phyloP scores from a whole-genome alignment of 495 filamentous ascomycete species.

The Penicillium egyptiacum region DNA sequence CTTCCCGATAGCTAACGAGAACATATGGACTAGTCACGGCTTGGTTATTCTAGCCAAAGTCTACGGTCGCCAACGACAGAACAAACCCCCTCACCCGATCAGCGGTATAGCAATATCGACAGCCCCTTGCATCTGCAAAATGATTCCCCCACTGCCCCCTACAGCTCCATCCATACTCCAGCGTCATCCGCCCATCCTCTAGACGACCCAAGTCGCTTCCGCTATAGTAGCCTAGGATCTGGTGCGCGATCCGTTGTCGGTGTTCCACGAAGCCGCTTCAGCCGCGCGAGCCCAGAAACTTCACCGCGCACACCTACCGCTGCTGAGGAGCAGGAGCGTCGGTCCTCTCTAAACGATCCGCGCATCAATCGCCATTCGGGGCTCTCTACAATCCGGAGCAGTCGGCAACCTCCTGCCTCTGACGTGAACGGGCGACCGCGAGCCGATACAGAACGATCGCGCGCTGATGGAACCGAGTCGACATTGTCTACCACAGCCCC shows the following conservation, averaged over 20 bases:
- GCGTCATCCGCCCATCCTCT: slow-evolving; percentile 53
- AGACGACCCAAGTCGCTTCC: slow-evolving; percentile 45
- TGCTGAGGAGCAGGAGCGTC: slow-evolving; percentile 47
- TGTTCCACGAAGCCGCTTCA: slow-evolving; percentile 40
- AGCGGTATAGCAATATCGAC: slow-evolving; percentile 45
- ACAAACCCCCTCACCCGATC: slow-evolving; percentile 45
- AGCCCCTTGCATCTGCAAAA: slow-evolving; percentile 46
- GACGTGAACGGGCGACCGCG: slow-evolving; percentile 42
- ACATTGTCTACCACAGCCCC: slow-evolving; percentile 82
- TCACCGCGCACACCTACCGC: slow-evolving; percentile 46
- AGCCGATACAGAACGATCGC: slow-evolving; percentile 50
- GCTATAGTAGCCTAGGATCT: slow-evolving; percentile 39
- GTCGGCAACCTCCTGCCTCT: slow-evolving; percentile 50
- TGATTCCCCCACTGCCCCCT: slow-evolving; percentile 39
- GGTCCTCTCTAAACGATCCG: slow-evolving; percentile 46
- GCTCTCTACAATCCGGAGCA: slow-evolving; percentile 52
- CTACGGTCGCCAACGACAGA: slow-evolving; percentile 42
- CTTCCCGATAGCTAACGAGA: slow-evolving; percentile 8
- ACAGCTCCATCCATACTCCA: slow-evolving; percentile 38
- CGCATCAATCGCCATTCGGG: slow-evolving; percentile 55
- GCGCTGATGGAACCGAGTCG: slow-evolving; percentile 70
- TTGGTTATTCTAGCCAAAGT: slow-evolving; percentile 42
- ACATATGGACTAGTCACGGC: slow-evolving; percentile 35
- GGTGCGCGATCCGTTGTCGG: slow-evolving; percentile 49
- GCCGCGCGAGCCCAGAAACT: slow-evolving; percentile 41